Evolutionary conservation across 345 rosid species (phyloP).

Genomic region (Ailanthus altissimus): DNA sequence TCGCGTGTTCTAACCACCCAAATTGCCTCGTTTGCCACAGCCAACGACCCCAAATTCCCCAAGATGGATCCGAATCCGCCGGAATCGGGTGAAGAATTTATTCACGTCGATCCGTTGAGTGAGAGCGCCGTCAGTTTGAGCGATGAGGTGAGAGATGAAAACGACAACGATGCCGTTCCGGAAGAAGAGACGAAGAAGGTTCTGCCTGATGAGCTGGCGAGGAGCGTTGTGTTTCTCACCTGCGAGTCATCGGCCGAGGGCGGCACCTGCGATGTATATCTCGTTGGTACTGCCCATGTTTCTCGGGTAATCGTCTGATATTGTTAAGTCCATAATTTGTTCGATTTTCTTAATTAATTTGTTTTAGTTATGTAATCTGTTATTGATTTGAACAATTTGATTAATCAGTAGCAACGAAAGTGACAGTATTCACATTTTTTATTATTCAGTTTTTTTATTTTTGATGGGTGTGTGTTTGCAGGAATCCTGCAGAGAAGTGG

Average conservation of each 20-base stretch:
- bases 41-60: constrained; percentile 14
- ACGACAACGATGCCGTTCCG: constrained; percentile 24
- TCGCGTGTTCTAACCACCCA: not conserved
- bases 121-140: constrained; percentile 63
- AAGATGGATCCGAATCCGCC: constrained; percentile 47
- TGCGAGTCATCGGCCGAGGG: constrained; percentile 75
- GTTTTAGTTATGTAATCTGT: not conserved
- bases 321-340: not conserved
- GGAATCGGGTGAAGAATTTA: constrained; percentile 64
- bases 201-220: constrained; percentile 72
- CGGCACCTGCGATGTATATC: constrained; percentile 78
- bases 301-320: constrained; percentile 57
- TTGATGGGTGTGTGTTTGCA: constrained; percentile 36
- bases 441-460: not conserved
- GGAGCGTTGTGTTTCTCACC: constrained; percentile 62
- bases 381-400: not conserved
- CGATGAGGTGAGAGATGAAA: constrained; percentile 37
- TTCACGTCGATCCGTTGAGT: constrained; percentile 80
- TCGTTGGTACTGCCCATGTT: constrained; percentile 94
- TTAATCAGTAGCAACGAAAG: not conserved
- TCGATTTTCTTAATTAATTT: not conserved
- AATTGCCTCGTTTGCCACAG: constrained; percentile 18
- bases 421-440: not conserved
- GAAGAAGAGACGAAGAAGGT: constrained; percentile 30
- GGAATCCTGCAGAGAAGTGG: constrained; percentile 90